A percentile compares a stretch with the other conserved stretches of the same genome.
Conservation (phyloP, 176 grass and related monocot species). For the Elymus sibiricus region DNA sequence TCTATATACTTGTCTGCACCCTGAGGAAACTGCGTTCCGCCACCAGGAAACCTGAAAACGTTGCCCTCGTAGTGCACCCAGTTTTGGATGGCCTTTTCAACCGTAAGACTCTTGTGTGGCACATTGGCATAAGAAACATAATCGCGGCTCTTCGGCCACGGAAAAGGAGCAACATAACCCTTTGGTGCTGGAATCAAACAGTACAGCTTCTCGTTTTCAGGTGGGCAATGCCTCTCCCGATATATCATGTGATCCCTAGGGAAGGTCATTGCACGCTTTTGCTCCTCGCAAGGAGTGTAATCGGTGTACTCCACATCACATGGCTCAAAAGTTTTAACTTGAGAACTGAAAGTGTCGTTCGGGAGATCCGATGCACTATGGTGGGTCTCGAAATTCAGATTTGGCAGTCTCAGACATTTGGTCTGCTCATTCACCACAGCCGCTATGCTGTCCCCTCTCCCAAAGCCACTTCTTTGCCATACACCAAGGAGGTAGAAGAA, state of each 20-base stretch:
- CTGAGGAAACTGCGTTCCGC: constrained; percentile 78
- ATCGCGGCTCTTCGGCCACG: constrained; percentile 82
- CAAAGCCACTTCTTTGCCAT: constrained; percentile 64
- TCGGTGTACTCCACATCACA: constrained; percentile 60
- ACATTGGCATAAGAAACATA: constrained; percentile 79
- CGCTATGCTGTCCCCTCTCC: constrained; percentile 65
- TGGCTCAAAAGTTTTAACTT: constrained; percentile 49
- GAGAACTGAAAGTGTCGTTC: constrained; percentile 23
- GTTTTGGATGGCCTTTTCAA: constrained; percentile 91
- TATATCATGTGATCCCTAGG: constrained; percentile 68
- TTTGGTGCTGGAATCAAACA: constrained; percentile 82
- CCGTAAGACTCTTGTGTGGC: constrained; percentile 74
- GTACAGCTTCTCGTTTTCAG: constrained; percentile 51
- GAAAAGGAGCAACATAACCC: constrained; percentile 68
- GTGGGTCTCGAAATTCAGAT: constrained; percentile 72
- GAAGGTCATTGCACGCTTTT: constrained; percentile 71
- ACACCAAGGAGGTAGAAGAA: constrained; percentile 83
- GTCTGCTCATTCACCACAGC: constrained; percentile 62
- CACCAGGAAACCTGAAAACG: constrained; percentile 85
- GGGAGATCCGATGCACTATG: constrained; percentile 47
- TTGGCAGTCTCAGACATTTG: constrained; percentile 48
- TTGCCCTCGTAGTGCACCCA: constrained; percentile 89
- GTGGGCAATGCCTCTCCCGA: constrained; percentile 81
- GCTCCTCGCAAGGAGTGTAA: constrained; percentile 92
- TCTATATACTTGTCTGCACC: constrained; percentile 86